Evolutionary conservation across 495 filamentous ascomycete genomes (phyloP).

Genomic region (Aspergillus sclerotiicarbonarius): DNA sequence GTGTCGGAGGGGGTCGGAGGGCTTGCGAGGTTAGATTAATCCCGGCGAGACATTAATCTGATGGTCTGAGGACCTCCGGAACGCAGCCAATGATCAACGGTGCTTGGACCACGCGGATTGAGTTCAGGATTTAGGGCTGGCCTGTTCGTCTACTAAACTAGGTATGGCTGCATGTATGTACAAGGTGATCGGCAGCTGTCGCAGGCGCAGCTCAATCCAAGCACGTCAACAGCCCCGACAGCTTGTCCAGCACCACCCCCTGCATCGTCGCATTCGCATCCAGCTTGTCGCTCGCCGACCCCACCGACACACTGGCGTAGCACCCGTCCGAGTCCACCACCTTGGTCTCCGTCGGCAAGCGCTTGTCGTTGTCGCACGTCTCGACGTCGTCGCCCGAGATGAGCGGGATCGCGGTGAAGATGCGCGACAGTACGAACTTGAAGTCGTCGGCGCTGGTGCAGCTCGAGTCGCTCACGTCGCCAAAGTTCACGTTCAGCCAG

Average conservation of each 20-base stretch:
- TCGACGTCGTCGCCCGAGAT: constrained; percentile 53
- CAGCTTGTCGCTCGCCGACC: constrained; percentile 53
- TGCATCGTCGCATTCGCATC: constrained; percentile 57
- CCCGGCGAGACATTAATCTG: too few relatives aligned
- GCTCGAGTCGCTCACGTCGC: constrained; percentile 38
- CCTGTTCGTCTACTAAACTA: too few relatives aligned
- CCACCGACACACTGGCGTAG: constrained; percentile 63
- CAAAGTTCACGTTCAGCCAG: constrained; percentile 70
- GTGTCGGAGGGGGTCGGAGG: too few relatives aligned
- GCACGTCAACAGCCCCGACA: constrained; percentile 50
- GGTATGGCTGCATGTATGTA: too few relatives aligned
- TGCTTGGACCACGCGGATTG: too few relatives aligned
- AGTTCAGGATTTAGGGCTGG: too few relatives aligned
- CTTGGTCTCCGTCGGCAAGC: constrained; percentile 56
- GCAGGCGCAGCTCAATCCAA: constrained; percentile 7
- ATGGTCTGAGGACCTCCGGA: too few relatives aligned
- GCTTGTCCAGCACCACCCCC: constrained; percentile 52
- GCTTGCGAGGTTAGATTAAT: too few relatives aligned
- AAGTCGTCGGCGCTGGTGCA: constrained; percentile 51
- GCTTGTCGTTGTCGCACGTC: constrained; percentile 48
- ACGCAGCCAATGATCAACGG: too few relatives aligned
- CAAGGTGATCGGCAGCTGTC: too few relatives aligned
- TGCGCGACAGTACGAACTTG: constrained; percentile 59
- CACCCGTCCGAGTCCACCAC: constrained; percentile 52
- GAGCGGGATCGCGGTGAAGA: constrained; percentile 47